Evolutionary conservation across 345 rosid species (phyloP), one percentile per base, ranked within the genome.

Genomic region (Pelargonium nanum): DNA sequence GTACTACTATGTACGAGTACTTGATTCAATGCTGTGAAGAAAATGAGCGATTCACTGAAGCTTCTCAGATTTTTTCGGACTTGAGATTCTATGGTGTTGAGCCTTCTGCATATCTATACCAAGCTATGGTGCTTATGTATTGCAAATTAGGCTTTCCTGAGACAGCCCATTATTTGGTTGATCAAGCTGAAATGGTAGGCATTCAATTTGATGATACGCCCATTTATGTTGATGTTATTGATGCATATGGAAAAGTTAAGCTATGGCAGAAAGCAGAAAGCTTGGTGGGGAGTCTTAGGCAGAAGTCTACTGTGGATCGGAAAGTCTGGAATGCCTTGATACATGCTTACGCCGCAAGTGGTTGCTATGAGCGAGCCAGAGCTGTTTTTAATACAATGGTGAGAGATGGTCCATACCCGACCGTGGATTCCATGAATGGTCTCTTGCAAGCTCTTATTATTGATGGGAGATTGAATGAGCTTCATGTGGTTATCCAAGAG

Each of bases 401-500:
- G 89, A 89, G 84, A 75, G 88, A 89, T 75, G 98, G 98, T 53
- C 98, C 94, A 63, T 73, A 84, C 56, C 98, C 98, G 56, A 85
- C 87, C n/a, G 84, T 92, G 54, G 89, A 87, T 65, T 85, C 98
- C 68, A 73, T 92, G 25, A 92, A 92, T 63, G 81, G 86, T 59
- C 83, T 92, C 57, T 78, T 92, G 79, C 88, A 84, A 57, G 97
- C 95, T 65, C 69, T 92, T 74, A 76, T 88, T 72, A 78, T 68
- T 26, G 91, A 83, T 72, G 83, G 71, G 60, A 89, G 98, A 74
- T 77, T 92, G 66, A 76, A 86, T 61, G 97, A 92, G 76, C 89
- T 92, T 60, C 89, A 87, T 56, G 81, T 82, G 78, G 85, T 87
- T 28, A 87, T 87, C 57, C 78, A 85, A 76, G 97, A 92, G 77